Base-by-base conservation (phyloP, 179 eudicot species). In the Nepenthes alata region DNA sequence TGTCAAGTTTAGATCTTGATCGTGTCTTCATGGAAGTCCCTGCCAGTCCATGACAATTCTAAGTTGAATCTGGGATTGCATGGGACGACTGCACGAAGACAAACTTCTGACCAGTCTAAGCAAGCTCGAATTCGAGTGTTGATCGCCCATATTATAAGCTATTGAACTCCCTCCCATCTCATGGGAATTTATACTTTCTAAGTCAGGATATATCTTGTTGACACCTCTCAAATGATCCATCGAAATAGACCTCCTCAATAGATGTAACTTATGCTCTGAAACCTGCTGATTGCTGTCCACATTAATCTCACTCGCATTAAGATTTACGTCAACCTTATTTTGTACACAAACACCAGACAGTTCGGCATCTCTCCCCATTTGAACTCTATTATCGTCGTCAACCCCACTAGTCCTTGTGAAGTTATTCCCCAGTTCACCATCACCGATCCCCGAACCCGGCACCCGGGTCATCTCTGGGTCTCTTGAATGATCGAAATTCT, bases 401-500 rank as follows among this genome's bases (percentile, higher is more conserved):
- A 35, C 47, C 59, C 39, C 66, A 35, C 70, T 36, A 49, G 50
- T 48, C 11, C 55, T 54, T 14, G 6, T 37, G 38, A 34, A 65
- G 39, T 0, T 60, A 13, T 37, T 53, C 0, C 62, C 80, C 34
- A 53, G 53, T 35, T 76, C 80, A 0, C 39, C 59, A 54, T 68
- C 80, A 61, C 70, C 65, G 0, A 57, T 47, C 3, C 65, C 73
- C 12, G 68, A 61, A 35, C 63, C 72, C 10, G 1, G 53, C 49
- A 34, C 5, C 2, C 5, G 58, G 38, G 57, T 37, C 44, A 57
- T 3, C 61, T 56, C 72, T 2, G 54, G 41, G 39, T 70, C 45
- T 16, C 75, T 70, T 4, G 75, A 59, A 41, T 67, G 59, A n/a
- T 58, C 61, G 9, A 64, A 64, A 61, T 73, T 61, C 5, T 57